Base-by-base conservation (phyloP, 805 yeast species). In the Priceomyces haplophilus region DNA sequence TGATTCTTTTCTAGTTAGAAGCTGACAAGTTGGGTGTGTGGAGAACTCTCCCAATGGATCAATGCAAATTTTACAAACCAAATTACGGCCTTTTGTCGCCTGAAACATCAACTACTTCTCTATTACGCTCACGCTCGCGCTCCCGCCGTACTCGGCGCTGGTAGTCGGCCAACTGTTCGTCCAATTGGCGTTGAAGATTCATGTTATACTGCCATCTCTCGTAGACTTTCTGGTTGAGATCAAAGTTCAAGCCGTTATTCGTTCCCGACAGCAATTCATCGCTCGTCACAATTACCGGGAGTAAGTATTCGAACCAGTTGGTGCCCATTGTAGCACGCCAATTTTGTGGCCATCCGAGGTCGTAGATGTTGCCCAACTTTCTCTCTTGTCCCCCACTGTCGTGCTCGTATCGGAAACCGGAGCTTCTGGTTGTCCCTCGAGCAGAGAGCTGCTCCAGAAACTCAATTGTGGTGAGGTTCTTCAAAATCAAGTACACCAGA, bases 401-500 rank as follows among this genome's bases (percentile, higher is more conserved):
- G 33, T 72, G 67, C 44, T 61, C 64, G 44, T 67, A 67, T 37
- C 53, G 60, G 42, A 56, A 58, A 24, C 36, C 31, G 13, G 40
- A 33, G 3, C 51, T 49, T 17, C 47, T 40, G 5, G 64, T 50
- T 30, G 59, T 59, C 48, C 71, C 72, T 51, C 83, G 69, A 37
- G 74, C 69, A 24, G 57, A 27, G 8, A n/a, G 15, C 15, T 27
- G 54, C 32, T 82, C 87, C 54, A 78, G 81, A 45, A 81, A 68
- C 63, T 93, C 99, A 19, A 91, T 74, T 0, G 98, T 91, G 3
- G 97, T 90, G 46, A 70, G 65, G 64, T 91, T 91, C 8, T 59
- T 62, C 16, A 80, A 47, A 7, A 87, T 60, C 52, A 87, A 76
- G 52, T 78, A 86, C 2, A 78, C 45, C 40, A 81, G 74, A 51